phyloP scores from a whole-genome alignment of 2,329 filamentous ascomycete genomes.

The Raffaelea albimanens region DNA sequence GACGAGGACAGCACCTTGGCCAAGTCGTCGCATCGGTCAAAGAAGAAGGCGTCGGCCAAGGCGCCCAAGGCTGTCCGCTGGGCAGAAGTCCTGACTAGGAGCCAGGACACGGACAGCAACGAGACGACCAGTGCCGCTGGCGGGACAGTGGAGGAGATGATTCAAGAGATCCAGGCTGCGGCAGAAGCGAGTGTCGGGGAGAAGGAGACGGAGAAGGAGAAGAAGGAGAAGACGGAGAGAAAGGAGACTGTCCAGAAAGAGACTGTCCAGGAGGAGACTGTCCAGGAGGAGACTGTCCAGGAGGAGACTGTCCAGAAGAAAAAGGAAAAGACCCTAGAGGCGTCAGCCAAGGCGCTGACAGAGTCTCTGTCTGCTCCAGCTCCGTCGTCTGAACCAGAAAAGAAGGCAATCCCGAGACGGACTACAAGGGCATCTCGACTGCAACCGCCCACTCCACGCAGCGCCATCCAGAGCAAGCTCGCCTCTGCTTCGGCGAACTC shows the following conservation, averaged over 20 bases:
- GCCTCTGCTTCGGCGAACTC: slow-evolving; percentile 1
- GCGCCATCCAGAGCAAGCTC: slow-evolving; percentile 2
- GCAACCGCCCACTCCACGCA: slow-evolving; percentile 12
- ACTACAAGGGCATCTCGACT: slow-evolving; percentile 10
- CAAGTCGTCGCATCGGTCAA: not conserved
- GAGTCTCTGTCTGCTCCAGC: no score
- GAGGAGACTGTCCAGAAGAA: not conserved
- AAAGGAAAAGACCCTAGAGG: not conserved
- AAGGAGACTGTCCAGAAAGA: no score
- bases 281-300: no score
- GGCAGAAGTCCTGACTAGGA: slow-evolving; percentile 21
- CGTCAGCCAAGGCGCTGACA: not conserved
- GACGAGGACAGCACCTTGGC: not conserved
- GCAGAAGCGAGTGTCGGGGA: not conserved
- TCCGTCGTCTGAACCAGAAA: not conserved
- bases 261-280: no score
- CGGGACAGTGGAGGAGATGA: not conserved
- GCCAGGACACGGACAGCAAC: slow-evolving; percentile 15
- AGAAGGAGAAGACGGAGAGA: slow-evolving; percentile 5
- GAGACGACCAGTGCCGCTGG: not conserved
- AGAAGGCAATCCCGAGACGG: slow-evolving; percentile 9
- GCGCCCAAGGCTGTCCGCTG: slow-evolving; percentile 22
- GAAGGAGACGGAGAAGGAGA: not conserved
- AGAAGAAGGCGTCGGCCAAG: slow-evolving; percentile 7
- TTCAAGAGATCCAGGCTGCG: not conserved